Base-by-base conservation (phyloP, 2,329 filamentous ascomycete species). In the Calonectria crousiana region DNA sequence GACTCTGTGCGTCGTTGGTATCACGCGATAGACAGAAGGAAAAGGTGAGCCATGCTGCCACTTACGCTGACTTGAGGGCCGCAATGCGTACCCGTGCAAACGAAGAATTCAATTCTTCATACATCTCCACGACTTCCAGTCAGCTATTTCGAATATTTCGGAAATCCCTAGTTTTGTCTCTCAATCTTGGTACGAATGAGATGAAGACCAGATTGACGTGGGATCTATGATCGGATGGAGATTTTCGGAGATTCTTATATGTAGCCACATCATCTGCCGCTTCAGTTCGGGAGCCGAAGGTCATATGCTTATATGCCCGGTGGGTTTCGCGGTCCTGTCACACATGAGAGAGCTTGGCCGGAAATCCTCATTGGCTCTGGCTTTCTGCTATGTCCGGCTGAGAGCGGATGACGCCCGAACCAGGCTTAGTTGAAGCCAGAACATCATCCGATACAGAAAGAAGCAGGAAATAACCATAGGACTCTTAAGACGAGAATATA, bases 61-160 rank as follows among this genome's bases (percentile, higher is more conserved):
- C 88, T 78, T 82, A 89, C 88, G 88, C 82, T 56, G 84, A 85
- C 80, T 88, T 86, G 44, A 89, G 80, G 34, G 88, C 84, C 34
- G 87, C 87, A 74, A 90, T 86, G 75, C 88, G 87, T 74, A 89
- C 83, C 67, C 87, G 86, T 71, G 85, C 83, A 44, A 90, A 79
- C 47, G 86, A 83, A 44, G 82, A 79, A 75, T 87, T 85, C 51
- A 89, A 81, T 60, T 88, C 85, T 52, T 86, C 83, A 49, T 84
- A 82, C 82, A 85, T 85, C 58, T 73, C 79, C 79, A 77, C 62
- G 26, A 30, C 71, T 14, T 41, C 5, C 28, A 18, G 4, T 23
- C 47, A 11, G 23, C 6, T 6, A 36, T 14, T 28, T 53, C 11
- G 16, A n/a, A 4, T 13, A 30, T n/a, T 32, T 26, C 6, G 16